Base-by-base conservation (phyloP, 2,329 filamentous ascomycete species). In the Colletotrichum nymphaeae region DNA sequence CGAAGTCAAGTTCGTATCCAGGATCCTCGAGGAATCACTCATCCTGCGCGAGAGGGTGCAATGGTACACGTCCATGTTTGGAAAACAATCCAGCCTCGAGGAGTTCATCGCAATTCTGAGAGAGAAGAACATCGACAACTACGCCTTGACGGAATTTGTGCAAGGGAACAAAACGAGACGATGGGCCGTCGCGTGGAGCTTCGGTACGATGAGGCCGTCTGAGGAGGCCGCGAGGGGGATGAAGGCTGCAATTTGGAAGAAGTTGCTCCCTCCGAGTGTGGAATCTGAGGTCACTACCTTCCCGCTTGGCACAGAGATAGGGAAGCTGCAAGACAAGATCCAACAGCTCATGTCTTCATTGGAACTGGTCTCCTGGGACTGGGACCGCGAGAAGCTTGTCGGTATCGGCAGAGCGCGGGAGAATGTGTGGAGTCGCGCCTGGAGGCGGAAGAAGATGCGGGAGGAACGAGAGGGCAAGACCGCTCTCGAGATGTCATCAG, bases 41-140 rank as follows among this genome's bases (percentile, higher is more conserved):
- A 73, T 80, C 0, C 83, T 94, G 1, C 84, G 86, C 22, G 85
- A 88, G 0, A 86, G 87, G 11, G 91, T 97, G 0, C 89, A 90
- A 73, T 99, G 97, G 97, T 98, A 97, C 81, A 97, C 93, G 1
- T 92, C 92, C 67, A 97, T 98, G 94, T 86, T 98, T 0, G 95
- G 96, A 0, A 97, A 97, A 78, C 85, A 94, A 35, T 88, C 88
- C 0, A 95, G 93, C 76, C 85, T 94, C 3, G 86, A 93, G 1
- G 84, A 86, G 0, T 82, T 93, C 0, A 84, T 98, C 0, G 86
- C 91, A 6, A 86, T 87, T 64, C 85, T 93, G 4, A 88, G 88
- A 19, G 83, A 87, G 2, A 79, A 87, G 11, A 86, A 84, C 0
- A 88, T 97, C 49, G 85, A 86, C 49, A 99, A 98, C 80, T 98